These are phyloP conservation scores for Mycena galopus DNA, from an alignment of 768 basidiomycete species.

Conservation along the genomic window DNA sequence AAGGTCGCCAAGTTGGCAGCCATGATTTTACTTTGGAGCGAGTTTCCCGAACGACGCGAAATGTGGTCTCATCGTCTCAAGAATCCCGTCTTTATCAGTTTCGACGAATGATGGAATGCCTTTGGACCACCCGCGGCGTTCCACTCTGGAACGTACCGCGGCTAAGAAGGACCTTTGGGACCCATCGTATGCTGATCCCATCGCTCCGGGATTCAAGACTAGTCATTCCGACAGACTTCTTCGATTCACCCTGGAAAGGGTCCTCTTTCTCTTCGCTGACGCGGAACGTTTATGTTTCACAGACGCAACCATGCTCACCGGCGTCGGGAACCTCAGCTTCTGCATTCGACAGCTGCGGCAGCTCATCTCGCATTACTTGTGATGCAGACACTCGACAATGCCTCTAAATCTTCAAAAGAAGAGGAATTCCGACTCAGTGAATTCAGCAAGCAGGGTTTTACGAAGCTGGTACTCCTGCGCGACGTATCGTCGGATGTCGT, in stretches of 20 bases:
- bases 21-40: slow-evolving; percentile 10
- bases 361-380: slow-evolving; percentile 9
- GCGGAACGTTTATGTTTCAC: slow-evolving; percentile 9
- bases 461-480: slow-evolving; percentile 12
- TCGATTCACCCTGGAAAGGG: neutral
- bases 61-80: slow-evolving; percentile 8
- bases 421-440: neutral
- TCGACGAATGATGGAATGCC: neutral
- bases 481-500: slow-evolving; percentile 18
- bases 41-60: neutral
- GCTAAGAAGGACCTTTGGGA: neutral
- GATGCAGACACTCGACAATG: slow-evolving; percentile 2
- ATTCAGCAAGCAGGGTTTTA: slow-evolving; percentile 20
- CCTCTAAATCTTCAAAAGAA: neutral
- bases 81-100: slow-evolving; percentile 11
- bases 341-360: slow-evolving; percentile 16
- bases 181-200: neutral
- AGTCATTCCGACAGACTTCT: slow-evolving; percentile 2
- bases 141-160: neutral
- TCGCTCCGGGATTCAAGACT: neutral
- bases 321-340: slow-evolving; percentile 20
- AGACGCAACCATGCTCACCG: slow-evolving; percentile 3
- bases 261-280: slow-evolving; percentile 1
- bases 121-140: slow-evolving; percentile 1
- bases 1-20: slow-evolving; percentile 3